These are phyloP conservation scores for Microcyclospora pomicola DNA, from an alignment of 2,329 filamentous ascomycete genomes.

Conservation along the genomic window DNA sequence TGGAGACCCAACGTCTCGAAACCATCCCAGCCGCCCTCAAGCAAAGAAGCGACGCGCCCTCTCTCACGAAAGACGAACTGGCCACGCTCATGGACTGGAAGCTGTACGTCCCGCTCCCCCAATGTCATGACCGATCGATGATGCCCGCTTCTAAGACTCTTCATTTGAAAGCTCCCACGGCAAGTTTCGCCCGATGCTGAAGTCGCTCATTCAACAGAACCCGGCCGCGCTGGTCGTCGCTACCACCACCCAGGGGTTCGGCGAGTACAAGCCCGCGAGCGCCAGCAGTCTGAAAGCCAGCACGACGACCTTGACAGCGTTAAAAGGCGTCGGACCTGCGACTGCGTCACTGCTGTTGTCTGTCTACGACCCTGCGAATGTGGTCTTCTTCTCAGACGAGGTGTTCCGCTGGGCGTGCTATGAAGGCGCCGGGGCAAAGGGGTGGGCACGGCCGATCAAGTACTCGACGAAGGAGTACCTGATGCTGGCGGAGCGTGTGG, in stretches of 20 bases:
- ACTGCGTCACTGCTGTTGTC: constrained; percentile 63
- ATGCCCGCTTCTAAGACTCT: no score
- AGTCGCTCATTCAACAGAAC: constrained; percentile 45
- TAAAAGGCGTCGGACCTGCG: constrained; percentile 68
- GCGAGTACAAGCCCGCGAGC: no score
- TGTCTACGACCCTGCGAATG: constrained; percentile 43
- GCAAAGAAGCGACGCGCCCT: constrained; percentile 18
- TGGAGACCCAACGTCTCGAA: constrained; percentile 48
- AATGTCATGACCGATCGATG: neutral
- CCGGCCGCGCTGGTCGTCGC: constrained; percentile 31
- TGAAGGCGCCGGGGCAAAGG: constrained; percentile 23
- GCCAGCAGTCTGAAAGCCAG: constrained; percentile 21
- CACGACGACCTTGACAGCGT: constrained; percentile 40
- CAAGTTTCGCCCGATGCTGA: constrained; percentile 35
- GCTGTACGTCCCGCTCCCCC: constrained; percentile 37
- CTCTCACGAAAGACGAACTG: constrained; percentile 45
- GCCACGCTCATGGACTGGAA: constrained; percentile 56
- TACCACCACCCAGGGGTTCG: constrained; percentile 27
- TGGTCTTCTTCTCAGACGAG: constrained; percentile 72
- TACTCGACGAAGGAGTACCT: constrained; percentile 59
- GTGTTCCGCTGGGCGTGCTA: constrained; percentile 58
- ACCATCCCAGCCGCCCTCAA: constrained; percentile 38
- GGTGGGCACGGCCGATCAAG: constrained; percentile 43
- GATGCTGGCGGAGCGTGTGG: constrained; percentile 32
- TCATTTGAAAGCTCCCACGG: constrained; percentile 23